Percentiles rank a stretch among this genome's conserved stretches.
These are phyloP conservation scores for Trichoderma endophyticum DNA, from an alignment of 2,329 filamentous ascomycete species.

Conservation along the genomic window DNA sequence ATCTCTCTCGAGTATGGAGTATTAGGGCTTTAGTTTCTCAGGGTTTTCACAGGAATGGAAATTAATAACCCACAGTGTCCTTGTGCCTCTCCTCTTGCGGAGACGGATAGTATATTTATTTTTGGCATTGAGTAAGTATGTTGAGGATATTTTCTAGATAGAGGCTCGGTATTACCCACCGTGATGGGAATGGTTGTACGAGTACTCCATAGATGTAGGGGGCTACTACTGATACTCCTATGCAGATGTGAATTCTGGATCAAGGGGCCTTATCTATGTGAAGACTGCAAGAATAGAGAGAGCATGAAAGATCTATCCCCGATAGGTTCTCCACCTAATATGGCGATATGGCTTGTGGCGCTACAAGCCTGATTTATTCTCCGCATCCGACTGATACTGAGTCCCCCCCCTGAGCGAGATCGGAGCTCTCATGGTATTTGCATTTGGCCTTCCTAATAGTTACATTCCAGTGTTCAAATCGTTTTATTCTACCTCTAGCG, in stretches of 20 bases:
- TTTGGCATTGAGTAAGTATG: background rate
- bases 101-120: background rate
- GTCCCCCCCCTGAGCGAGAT: background rate
- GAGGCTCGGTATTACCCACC: background rate
- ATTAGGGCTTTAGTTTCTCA: background rate
- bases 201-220: background rate
- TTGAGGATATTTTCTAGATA: background rate
- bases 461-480: background rate
- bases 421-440: background rate
- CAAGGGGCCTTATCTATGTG: background rate
- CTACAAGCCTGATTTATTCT: background rate
- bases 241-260: background rate
- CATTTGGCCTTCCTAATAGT: background rate
- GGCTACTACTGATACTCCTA: background rate
- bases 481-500: background rate
- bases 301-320: background rate
- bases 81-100: background rate
- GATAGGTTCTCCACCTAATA: background rate
- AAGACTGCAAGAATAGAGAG: background rate
- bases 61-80: background rate
- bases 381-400: background rate
- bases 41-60: background rate
- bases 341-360: background rate
- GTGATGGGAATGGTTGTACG: background rate
- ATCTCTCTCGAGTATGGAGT: background rate